Percentiles rank a stretch among this genome's conserved stretches.
These are phyloP conservation scores for Tagetes patula DNA, from an alignment of 129 eudicot species.

Conservation along the genomic window DNA sequence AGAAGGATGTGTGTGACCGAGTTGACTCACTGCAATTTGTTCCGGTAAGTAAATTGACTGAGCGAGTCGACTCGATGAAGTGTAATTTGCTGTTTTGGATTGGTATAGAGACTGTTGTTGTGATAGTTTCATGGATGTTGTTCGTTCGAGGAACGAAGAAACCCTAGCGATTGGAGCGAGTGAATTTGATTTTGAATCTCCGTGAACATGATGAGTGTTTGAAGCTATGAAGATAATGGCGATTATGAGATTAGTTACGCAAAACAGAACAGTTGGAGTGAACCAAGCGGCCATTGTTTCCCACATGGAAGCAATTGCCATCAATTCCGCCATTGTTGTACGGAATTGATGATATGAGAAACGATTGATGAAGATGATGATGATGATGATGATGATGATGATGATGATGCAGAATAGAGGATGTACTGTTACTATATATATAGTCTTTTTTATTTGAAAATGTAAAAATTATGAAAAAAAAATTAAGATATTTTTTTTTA, in stretches of 20 bases:
- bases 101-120: neutral
- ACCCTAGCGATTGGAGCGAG: slow-evolving; percentile 17
- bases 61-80: slow-evolving; percentile 30
- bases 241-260: slow-evolving; percentile 51
- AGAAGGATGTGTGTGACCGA: neutral
- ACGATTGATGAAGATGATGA: neutral
- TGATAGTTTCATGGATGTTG: neutral
- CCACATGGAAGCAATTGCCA: slow-evolving; percentile 32
- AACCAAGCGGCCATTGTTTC: slow-evolving; percentile 42
- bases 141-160: slow-evolving; percentile 27
- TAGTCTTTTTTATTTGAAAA: neutral
- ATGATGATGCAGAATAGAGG: slow-evolving; percentile 9
- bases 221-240: slow-evolving; percentile 44
- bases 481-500: neutral
- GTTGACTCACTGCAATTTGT: neutral
- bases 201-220: slow-evolving; percentile 8
- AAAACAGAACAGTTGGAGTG: slow-evolving; percentile 58
- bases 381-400: neutral
- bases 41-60: slow-evolving; percentile 14
- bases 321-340: neutral
- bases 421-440: neutral
- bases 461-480: neutral
- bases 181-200: slow-evolving; percentile 4
- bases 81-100: slow-evolving; percentile 9
- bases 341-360: neutral